These are phyloP conservation scores for Coniella lustricola DNA, from an alignment of 2,329 filamentous ascomycete genomes.

Conservation along the genomic window DNA sequence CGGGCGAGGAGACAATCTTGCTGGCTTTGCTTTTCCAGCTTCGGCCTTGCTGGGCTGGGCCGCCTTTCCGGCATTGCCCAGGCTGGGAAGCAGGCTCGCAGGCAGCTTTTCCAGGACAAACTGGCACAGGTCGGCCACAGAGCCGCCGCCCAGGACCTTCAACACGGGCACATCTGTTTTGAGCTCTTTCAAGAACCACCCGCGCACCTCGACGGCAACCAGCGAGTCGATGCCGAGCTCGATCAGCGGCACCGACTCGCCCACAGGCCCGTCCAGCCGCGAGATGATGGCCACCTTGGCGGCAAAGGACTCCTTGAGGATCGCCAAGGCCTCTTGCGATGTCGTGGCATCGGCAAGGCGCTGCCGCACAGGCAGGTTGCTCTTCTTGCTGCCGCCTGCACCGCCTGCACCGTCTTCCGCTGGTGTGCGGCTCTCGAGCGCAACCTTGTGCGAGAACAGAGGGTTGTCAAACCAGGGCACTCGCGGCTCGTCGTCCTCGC, in stretches of 20 bases:
- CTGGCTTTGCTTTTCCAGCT: background rate
- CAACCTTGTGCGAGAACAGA: background rate
- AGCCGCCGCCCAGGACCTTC: conserved; percentile 27
- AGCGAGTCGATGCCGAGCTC: conserved; percentile 20
- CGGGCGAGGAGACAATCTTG: background rate
- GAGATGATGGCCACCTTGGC: background rate
- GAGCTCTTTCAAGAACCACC: conserved; percentile 38
- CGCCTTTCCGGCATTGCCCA: background rate
- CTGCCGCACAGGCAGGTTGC: background rate
- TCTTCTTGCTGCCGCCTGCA: background rate
- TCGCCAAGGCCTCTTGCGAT: background rate
- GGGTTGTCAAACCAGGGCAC: background rate
- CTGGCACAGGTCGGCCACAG: background rate
- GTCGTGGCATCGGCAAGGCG: background rate
- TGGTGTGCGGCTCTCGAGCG: no score
- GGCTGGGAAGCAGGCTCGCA: background rate
- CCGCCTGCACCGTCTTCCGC: no score
- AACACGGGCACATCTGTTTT: conserved; percentile 35
- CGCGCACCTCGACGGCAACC: conserved; percentile 27
- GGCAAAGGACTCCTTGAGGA: background rate
- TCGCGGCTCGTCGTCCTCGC: background rate
- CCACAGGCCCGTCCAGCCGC: background rate
- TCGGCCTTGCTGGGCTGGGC: background rate
- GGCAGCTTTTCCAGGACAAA: background rate
- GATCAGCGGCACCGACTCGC: conserved; percentile 2